Evolutionary conservation across 495 filamentous ascomycete genomes (phyloP), one percentile per base, ranked within the genome.

Genomic region (Trichoderma gamsii): DNA sequence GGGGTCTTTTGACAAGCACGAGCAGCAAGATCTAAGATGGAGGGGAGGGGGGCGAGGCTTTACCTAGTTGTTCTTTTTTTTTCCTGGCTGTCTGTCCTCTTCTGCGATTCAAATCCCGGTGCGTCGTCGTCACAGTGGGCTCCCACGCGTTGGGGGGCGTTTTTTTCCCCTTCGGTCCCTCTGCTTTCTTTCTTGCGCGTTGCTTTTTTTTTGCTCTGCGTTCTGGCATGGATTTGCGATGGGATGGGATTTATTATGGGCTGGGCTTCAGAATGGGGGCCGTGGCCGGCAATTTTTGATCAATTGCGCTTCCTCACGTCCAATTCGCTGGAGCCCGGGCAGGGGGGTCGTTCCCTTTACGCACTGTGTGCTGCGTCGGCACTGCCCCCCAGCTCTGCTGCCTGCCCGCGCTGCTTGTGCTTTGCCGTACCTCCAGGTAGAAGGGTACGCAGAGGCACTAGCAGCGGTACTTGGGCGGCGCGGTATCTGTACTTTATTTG

Each of bases 341-440:
- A 27, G 56, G 56, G 56, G 56, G 15, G 4, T n/a, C 27, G 8
- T 21, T 18, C 21, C 27, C 27, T 61, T 27, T 21, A 2, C 44
- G 44, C 44, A 49, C 44, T 49, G 44, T 49, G 44, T 12, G 35
- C 35, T 38, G 35, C 49, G 4, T 32, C 56, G 56, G 56, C 56
- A 61, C 56, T 61, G 56, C 56, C 56, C 56, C 56, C 56, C 56
- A 61, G 56, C 56, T 38, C 35, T 61, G 56, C 56, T 61, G 56
- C 56, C 56, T 61, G 56, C 23, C 0, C 6, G n/a, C n/a, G n/a
- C n/a, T n/a, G n/a, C n/a, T n/a, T n/a, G n/a, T 7, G 15, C 18
- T 12, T 2, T 46, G 18, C 43, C 43, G 43, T 38, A 38, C 43
- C 18, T 1, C 43, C 43, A 16, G 12, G 43, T 18, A 15, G 12